Evolutionary conservation across 495 filamentous ascomycete species (phyloP).

Genomic region (Xylaria nigripes): DNA sequence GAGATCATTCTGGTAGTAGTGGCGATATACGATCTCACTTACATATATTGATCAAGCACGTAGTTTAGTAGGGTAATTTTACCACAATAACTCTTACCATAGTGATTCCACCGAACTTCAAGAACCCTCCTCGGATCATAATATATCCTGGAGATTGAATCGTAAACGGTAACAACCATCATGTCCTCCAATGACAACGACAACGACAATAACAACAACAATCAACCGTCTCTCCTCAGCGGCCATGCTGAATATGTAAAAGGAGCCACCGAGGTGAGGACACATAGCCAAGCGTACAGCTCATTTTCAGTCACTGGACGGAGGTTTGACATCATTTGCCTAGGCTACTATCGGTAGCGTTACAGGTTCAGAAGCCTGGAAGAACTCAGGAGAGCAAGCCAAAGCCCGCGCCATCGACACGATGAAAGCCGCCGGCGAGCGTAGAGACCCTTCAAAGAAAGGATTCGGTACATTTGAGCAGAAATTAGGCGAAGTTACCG

Average conservation of each 20-base stretch:
- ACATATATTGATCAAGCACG: neutral
- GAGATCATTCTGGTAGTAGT: conserved; percentile 2
- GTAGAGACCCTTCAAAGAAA: conserved; percentile 29
- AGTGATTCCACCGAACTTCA: no score
- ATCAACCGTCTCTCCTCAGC: conserved; percentile 32
- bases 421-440: conserved; percentile 34
- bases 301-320: neutral
- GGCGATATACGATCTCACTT: neutral
- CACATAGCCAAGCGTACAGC: neutral
- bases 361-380: conserved; percentile 40
- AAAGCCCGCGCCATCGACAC: conserved; percentile 36
- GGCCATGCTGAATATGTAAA: conserved; percentile 42
- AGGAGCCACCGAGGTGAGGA: conserved; percentile 37
- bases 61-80: no score
- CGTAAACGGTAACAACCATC: neutral
- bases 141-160: no score
- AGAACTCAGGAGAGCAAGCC: conserved; percentile 36
- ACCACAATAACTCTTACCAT: no score
- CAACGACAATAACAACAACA: conserved; percentile 18
- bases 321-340: neutral
- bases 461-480: conserved; percentile 41
- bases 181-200: conserved; percentile 25
- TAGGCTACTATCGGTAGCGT: conserved; percentile 34
- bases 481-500: conserved; percentile 33
- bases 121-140: no score